phyloP scores from a whole-genome alignment of 495 filamentous ascomycete species.

The Penicillium bialowiezense region DNA sequence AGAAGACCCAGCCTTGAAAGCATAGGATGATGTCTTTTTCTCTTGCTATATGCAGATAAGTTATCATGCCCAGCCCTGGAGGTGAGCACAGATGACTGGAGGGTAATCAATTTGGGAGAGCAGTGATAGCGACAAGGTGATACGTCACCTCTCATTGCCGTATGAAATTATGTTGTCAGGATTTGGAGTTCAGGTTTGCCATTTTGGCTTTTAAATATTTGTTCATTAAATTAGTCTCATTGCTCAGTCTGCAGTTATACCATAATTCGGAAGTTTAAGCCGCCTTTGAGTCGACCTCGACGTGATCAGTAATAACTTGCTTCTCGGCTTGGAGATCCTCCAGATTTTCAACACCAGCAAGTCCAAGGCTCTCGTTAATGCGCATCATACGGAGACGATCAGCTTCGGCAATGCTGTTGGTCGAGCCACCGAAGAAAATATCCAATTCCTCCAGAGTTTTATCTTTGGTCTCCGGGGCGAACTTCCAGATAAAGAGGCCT shows the following conservation, averaged over 20 bases:
- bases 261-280: not conserved
- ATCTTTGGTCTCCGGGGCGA: constrained; percentile 57
- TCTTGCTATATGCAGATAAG: too few relatives aligned
- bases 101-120: too few relatives aligned
- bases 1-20: not conserved
- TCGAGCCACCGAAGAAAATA: constrained; percentile 39
- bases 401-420: constrained; percentile 25
- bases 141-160: too few relatives aligned
- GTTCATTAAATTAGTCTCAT: too few relatives aligned
- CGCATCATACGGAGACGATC: constrained; percentile 29
- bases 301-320: constrained; percentile 5
- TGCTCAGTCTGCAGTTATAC: too few relatives aligned
- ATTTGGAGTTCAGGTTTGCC: too few relatives aligned
- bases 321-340: constrained; percentile 28
- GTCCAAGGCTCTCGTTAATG: constrained; percentile 28
- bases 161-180: too few relatives aligned
- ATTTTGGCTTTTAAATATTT: too few relatives aligned
- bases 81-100: too few relatives aligned
- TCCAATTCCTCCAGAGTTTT: constrained; percentile 55
- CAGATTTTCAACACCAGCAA: constrained; percentile 25
- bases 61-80: too few relatives aligned
- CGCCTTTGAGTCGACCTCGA: constrained; percentile 5
- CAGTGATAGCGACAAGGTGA: too few relatives aligned
- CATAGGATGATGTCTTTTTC: not conserved
- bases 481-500: constrained; percentile 47